Conservation (phyloP, 352 stramenopile genomes). For the Thalassiosira mediterranea region DNA sequence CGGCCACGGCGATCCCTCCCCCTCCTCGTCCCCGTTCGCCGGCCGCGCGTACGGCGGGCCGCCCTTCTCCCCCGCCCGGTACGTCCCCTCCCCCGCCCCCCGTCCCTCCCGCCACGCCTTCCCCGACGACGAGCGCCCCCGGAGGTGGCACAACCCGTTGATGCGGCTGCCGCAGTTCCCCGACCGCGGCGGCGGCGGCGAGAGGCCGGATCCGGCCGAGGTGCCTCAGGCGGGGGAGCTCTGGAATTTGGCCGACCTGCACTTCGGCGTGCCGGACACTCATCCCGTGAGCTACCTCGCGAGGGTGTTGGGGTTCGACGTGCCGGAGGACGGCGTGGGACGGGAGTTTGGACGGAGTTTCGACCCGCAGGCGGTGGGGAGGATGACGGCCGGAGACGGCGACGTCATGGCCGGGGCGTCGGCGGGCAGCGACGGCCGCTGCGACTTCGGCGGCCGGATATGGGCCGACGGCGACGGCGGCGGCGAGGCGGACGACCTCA, state of each 20-base stretch:
- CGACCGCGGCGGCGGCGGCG: no score
- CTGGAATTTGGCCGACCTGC: conserved; percentile 54
- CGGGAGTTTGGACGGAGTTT: conserved; percentile 32
- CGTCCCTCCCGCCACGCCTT: conserved; percentile 9
- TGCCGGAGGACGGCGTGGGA: conserved; percentile 32
- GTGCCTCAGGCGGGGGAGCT: conserved; percentile 63
- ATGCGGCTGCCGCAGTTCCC: conserved; percentile 56
- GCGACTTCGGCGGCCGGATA: no score
- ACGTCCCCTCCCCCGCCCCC: conserved; percentile 3
- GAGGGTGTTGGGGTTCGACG: conserved; percentile 73
- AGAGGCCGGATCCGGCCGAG: conserved; percentile 33
- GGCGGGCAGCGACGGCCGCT: neutral
- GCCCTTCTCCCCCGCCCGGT: no score
- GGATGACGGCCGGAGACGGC: conserved; percentile 7
- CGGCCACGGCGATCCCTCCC: no score
- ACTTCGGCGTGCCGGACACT: conserved; percentile 69
- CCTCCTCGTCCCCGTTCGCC: no score
- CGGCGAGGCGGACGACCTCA: conserved; percentile 16
- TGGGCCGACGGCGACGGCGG: no score
- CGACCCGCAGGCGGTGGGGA: conserved; percentile 25
- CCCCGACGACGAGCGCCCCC: conserved; percentile 9
- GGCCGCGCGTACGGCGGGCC: no score
- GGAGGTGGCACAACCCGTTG: conserved; percentile 77
- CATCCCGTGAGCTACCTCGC: conserved; percentile 74
- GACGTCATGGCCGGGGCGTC: conserved; percentile 9